Evolutionary conservation across 108 stramenopile genomes (phyloP), one percentile per base, ranked within the genome.

Genomic region (Schizochytrium sp.): DNA sequence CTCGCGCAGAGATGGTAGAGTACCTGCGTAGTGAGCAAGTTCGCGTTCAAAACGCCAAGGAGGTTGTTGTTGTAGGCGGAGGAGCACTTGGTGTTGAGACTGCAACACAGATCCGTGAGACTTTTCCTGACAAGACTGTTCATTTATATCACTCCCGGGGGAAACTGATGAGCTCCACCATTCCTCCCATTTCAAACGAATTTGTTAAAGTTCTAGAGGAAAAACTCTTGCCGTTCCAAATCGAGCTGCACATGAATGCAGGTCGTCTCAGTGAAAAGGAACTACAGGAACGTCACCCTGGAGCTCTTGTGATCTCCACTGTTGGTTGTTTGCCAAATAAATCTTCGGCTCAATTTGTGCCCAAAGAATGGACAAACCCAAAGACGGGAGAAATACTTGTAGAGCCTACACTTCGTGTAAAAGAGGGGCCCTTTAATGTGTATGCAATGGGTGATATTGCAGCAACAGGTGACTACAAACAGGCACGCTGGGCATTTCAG

Each of bases 381-480:
- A 41, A 72, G 28, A 41, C 72, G 28, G 13, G 19, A 41, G 72
- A 72, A 28, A 38, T 72, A 13, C 28, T 15, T 1, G 72, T 72
- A 1, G 72, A 28, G 1, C 28, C 40, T n/a, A 38, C 17, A 17
- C 42, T 72, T 0, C 72, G 72, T 15, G 72, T 72, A 15, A 15
- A 38, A 1, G 28, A 2, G 28, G 72, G 40, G 44, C 72, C 72
- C 40, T 28, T 41, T 38, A n/a, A n/a, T 1, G 72, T 72, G 40
- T 72, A 41, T 72, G 72, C 72, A 44, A 72, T 72, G 17, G 72
- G 72, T 28, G 72, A 72, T 44, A 72, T 72, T 28, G 72, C 72
- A 38, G 28, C 72, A 17, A 72, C 72, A 72, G 72, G 72, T 72
- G 72, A 72, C 72, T 72, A 72, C 72, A 72, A 72, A 28, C 72